A percentile compares a stretch with the other conserved stretches of the same genome.
phyloP scores from a whole-genome alignment of 306 rosid species.

The Casuarina cunninghamiana region DNA sequence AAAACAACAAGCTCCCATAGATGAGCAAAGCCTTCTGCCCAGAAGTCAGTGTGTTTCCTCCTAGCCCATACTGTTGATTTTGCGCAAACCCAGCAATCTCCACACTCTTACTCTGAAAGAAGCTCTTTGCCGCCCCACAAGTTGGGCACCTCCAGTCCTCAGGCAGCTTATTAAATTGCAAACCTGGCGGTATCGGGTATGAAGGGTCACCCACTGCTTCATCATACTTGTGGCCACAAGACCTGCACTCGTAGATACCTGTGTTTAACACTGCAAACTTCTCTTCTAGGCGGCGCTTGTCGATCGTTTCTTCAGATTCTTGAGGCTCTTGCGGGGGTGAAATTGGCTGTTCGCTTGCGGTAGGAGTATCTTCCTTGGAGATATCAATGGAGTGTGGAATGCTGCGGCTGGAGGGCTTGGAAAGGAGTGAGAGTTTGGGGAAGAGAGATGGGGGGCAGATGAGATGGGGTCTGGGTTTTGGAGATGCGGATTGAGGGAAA shows the following conservation, averaged over 20 bases:
- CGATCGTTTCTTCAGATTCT: conserved; percentile 29
- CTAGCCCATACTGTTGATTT: conserved; percentile 94
- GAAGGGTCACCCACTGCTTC: conserved; percentile 82
- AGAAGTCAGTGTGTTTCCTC: conserved; percentile 82
- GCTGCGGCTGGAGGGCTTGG: conserved; percentile 23
- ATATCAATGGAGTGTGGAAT: conserved; percentile 56
- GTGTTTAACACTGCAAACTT: conserved; percentile 89
- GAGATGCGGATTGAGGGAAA: conserved; percentile 42
- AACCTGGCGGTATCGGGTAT: conserved; percentile 83
- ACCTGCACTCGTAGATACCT: conserved; percentile 87
- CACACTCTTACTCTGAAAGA: conserved; percentile 86
- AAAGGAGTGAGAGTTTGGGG: conserved; percentile 26
- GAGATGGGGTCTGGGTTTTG: conserved; percentile 41
- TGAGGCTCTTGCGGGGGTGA: conserved; percentile 3
- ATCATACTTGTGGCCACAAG: conserved; percentile 88
- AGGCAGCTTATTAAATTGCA: conserved; percentile 72
- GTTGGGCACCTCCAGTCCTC: conserved; percentile 97
- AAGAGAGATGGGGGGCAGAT: neutral
- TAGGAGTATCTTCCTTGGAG: conserved; percentile 74
- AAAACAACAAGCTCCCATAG: conserved; percentile 69
- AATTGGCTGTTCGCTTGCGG: conserved; percentile 35
- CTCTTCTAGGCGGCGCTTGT: conserved; percentile 76
- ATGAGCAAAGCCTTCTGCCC: conserved; percentile 88
- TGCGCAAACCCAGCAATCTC: conserved; percentile 91
- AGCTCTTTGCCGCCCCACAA: conserved; percentile 86